These are phyloP conservation scores for Drosera spatulata DNA, from an alignment of 179 eudicot species.

Conservation along the genomic window DNA sequence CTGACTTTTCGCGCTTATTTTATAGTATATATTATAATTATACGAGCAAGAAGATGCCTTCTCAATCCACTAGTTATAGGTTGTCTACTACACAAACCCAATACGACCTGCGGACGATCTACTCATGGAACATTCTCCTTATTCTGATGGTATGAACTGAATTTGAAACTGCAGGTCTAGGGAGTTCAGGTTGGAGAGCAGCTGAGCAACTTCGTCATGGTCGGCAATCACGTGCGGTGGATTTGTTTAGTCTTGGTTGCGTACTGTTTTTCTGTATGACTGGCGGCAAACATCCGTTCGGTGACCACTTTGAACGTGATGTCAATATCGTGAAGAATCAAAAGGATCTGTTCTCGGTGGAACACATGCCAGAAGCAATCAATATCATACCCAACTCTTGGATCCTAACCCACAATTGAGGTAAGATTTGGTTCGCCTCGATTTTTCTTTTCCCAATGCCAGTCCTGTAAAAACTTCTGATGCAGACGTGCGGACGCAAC, in stretches of 20 bases:
- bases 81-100: too few species aligned
- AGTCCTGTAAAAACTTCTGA: too few species aligned
- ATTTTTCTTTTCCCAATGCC: too few species aligned
- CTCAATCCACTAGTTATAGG: too few species aligned
- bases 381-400: constrained; percentile 48
- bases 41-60: too few species aligned
- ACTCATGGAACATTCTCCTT: not conserved
- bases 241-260: constrained; percentile 62
- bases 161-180: constrained; percentile 27
- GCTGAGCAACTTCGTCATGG: constrained; percentile 62
- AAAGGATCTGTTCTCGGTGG: constrained; percentile 53
- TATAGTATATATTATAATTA: too few species aligned
- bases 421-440: constrained; percentile 10
- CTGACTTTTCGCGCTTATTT: too few species aligned
- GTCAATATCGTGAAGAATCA: constrained; percentile 42
- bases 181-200: constrained; percentile 81
- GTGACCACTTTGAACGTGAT: constrained; percentile 59
- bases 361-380: constrained; percentile 60
- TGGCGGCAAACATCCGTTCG: constrained; percentile 70
- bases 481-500: too few species aligned
- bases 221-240: constrained; percentile 68
- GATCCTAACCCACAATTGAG: constrained; percentile 55
- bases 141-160: not conserved
- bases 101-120: not conserved
- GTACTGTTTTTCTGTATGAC: constrained; percentile 66